Evolutionary conservation across 345 rosid genomes (phyloP), one percentile per base, ranked within the genome.

Genomic region (Eucalyptus sp.): DNA sequence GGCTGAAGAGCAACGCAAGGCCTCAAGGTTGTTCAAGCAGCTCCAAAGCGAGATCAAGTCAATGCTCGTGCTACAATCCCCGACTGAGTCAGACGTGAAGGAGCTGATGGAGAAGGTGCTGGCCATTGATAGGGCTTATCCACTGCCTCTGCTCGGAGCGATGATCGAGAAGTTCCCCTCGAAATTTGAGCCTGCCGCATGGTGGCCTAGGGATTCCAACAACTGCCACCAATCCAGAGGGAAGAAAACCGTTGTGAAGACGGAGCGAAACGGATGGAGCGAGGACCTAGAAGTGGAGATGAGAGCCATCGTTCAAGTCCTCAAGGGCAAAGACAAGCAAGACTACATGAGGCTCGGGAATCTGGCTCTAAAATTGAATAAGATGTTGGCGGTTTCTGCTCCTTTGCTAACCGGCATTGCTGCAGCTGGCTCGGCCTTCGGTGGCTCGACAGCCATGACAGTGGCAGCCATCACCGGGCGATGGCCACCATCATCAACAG

Each of bases 301-400:
- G 94, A 86, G 92, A 52, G 93, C 93, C 85, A 86, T 92, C 4
- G n/a, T 92, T 7, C 56, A 87, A 60, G 93, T 92, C 5, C 68
- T 94, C 51, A 92, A 80, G 88, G 85, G 25, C 2, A 94, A 92
- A 88, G 95, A 93, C 66, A 86, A 31, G 3, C 91, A 93, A 79
- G 95, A 94, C 81, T 94, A 92, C 49, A 46, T 54, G 89, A 91
- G 92, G 29, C 89, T 94, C 13, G 94, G 95, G 27, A 90, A 71
- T 89, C 17, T 92, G 80, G 94, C 81, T 1, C 89, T 93, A 88
- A 93, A 93, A 90, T 18, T 91, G 8, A 93, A 93, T 92, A 94
- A 92, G 92, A 27, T 86, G 31, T 52, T 92, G 81, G 96, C 96
- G 13, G 86, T 94, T 58, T 88, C 94, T 5, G 93, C 93, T 4